Percentiles rank a stretch among this genome's conserved stretches.
Evolutionary conservation across 208 protist species (phyloP).

Genomic region (Leptomonas pyrrhocoris): DNA sequence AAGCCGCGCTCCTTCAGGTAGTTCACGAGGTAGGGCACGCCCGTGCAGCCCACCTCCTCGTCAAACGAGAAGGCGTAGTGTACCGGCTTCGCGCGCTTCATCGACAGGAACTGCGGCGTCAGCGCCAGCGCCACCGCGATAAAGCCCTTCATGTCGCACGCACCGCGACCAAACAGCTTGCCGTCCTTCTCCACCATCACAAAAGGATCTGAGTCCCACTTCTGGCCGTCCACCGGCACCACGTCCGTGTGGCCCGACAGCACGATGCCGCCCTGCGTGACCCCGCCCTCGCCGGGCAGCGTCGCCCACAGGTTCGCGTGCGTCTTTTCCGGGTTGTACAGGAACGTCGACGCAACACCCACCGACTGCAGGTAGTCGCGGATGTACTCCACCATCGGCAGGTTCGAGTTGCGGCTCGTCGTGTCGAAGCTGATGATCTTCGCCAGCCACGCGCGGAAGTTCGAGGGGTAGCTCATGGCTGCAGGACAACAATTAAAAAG

Average conservation of each 20-base stretch:
- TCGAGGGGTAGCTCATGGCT: slow-evolving; percentile 20
- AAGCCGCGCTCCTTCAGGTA: slow-evolving; percentile 34
- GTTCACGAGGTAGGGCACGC: slow-evolving; percentile 32
- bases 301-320: slow-evolving; percentile 51
- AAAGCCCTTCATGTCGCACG: slow-evolving; percentile 68
- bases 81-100: slow-evolving; percentile 54
- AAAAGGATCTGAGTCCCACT: slow-evolving; percentile 64
- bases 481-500: no score
- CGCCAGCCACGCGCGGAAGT: slow-evolving; percentile 33
- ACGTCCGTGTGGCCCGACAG: slow-evolving; percentile 65
- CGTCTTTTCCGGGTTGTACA: slow-evolving; percentile 31
- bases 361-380: slow-evolving; percentile 28
- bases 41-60: slow-evolving; percentile 47
- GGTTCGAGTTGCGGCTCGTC: slow-evolving; percentile 43
- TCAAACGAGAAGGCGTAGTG: slow-evolving; percentile 59
- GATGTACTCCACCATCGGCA: slow-evolving; percentile 44
- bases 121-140: slow-evolving; percentile 48
- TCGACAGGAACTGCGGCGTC: slow-evolving; percentile 35
- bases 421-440: slow-evolving; percentile 60
- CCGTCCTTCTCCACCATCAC: slow-evolving; percentile 49
- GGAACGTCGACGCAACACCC: slow-evolving; percentile 25
- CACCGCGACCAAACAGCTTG: slow-evolving; percentile 59
- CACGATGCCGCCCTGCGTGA: slow-evolving; percentile 54
- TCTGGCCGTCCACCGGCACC: slow-evolving; percentile 55
- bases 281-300: slow-evolving; percentile 36